phyloP scores from a whole-genome alignment of 2,329 filamentous ascomycete species.

The Zarea fungicola region DNA sequence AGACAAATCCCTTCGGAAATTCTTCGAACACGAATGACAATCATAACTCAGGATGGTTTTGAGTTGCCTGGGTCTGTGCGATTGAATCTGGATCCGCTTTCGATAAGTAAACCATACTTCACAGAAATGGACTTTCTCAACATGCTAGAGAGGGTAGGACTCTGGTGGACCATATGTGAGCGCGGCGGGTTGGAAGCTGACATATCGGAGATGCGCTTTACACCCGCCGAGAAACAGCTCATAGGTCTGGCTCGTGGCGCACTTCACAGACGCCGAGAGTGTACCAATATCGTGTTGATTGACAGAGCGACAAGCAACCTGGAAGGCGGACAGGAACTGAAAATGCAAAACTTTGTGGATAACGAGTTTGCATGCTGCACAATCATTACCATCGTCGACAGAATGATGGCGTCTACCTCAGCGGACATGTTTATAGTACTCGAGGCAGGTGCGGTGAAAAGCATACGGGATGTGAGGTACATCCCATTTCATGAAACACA shows the following conservation, averaged over 20 bases:
- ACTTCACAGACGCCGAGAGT: constrained; percentile 14
- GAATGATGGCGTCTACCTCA: too few species aligned
- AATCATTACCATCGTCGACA: constrained; percentile 14
- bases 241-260: constrained; percentile 18
- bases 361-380: constrained; percentile 13
- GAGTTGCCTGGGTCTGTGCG: constrained; percentile 1
- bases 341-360: constrained; percentile 9
- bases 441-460: too few species aligned
- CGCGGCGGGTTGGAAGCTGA: constrained; percentile 11
- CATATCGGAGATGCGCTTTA: constrained; percentile 8
- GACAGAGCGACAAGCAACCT: background rate
- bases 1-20: constrained; percentile 4
- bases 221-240: constrained; percentile 15
- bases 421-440: too few species aligned
- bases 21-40: constrained; percentile 23
- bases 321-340: constrained; percentile 32
- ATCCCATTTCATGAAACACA: too few species aligned
- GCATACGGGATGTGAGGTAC: too few species aligned
- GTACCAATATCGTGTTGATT: background rate
- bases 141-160: constrained; percentile 12
- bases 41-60: constrained; percentile 22
- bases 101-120: background rate
- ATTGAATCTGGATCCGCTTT: constrained; percentile 12
- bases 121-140: constrained; percentile 7
- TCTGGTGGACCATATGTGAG: constrained; percentile 3